These are phyloP conservation scores for Niebla homalea DNA, from an alignment of 495 filamentous ascomycete genomes.

Conservation along the genomic window DNA sequence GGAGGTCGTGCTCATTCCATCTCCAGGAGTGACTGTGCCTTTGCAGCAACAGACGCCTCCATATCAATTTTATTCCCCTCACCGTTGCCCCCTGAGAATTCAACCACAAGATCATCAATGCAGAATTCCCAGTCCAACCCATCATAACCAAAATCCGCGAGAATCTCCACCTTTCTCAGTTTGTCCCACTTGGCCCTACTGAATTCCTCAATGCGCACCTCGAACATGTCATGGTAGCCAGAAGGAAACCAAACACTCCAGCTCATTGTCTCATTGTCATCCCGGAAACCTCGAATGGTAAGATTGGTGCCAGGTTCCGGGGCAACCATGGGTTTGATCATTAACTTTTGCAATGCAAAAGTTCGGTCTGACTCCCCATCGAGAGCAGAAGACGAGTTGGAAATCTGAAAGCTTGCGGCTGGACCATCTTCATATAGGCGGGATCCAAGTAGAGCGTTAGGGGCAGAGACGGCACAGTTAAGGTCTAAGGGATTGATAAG, in stretches of 20 bases:
- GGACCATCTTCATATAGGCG: slow-evolving; percentile 10
- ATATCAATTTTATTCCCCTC: background rate
- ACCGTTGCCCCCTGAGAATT: slow-evolving; percentile 1
- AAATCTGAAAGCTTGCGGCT: slow-evolving; percentile 12
- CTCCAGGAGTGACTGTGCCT: no score
- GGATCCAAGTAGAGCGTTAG: slow-evolving; percentile 24
- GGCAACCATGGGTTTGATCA: slow-evolving; percentile 21
- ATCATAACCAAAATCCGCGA: slow-evolving; percentile 15
- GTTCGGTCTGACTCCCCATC: background rate
- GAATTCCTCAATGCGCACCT: slow-evolving; percentile 17
- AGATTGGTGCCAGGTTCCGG: slow-evolving; percentile 12
- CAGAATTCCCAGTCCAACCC: slow-evolving; percentile 25
- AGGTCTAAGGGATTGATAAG: slow-evolving; percentile 7
- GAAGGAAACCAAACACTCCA: slow-evolving; percentile 10
- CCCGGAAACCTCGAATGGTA: slow-evolving; percentile 5
- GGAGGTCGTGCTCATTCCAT: no score
- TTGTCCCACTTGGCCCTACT: slow-evolving; percentile 16
- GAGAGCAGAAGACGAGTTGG: slow-evolving; percentile 1
- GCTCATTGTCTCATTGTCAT: background rate
- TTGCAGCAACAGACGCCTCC: background rate
- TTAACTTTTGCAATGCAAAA: slow-evolving; percentile 16
- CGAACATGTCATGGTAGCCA: slow-evolving; percentile 9
- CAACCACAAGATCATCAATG: slow-evolving; percentile 22
- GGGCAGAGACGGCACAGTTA: slow-evolving; percentile 18
- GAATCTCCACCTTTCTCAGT: slow-evolving; percentile 18